phyloP scores from a whole-genome alignment of 2,329 filamentous ascomycete genomes.

The Exophiala sp. region DNA sequence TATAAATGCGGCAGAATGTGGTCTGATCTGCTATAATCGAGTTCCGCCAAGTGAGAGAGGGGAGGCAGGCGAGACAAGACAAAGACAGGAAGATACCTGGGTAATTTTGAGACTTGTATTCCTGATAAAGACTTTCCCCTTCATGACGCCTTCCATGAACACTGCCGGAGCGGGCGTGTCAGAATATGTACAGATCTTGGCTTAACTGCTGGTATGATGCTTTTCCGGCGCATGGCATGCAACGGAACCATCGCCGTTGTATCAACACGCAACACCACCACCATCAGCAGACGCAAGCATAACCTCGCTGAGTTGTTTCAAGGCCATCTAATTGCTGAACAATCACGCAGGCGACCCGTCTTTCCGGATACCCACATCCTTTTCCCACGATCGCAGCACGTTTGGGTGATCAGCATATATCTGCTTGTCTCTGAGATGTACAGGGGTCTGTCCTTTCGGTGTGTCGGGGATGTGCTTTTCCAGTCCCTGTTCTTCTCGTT shows the following conservation, averaged over 20 bases:
- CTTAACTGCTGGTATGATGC: no score
- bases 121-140: no score
- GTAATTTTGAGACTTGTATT: neutral
- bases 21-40: no score
- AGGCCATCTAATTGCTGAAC: neutral
- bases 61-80: no score
- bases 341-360: conserved; percentile 12
- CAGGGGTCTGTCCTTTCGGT: conserved; percentile 65
- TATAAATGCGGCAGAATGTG: no score
- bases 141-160: conserved; percentile 1
- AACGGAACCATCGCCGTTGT: no score
- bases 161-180: neutral
- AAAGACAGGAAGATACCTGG: no score
- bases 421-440: conserved; percentile 64
- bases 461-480: conserved; percentile 77
- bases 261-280: neutral
- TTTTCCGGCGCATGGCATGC: no score
- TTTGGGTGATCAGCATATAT: conserved; percentile 36
- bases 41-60: no score
- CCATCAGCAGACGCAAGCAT: no score
- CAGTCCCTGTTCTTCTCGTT: conserved; percentile 57
- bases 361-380: conserved; percentile 28
- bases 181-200: conserved; percentile 10
- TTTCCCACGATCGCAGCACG: conserved; percentile 25
- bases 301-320: no score